Conservation (phyloP, 805 yeast genomes). For the Torulaspora gathmanii region DNA sequence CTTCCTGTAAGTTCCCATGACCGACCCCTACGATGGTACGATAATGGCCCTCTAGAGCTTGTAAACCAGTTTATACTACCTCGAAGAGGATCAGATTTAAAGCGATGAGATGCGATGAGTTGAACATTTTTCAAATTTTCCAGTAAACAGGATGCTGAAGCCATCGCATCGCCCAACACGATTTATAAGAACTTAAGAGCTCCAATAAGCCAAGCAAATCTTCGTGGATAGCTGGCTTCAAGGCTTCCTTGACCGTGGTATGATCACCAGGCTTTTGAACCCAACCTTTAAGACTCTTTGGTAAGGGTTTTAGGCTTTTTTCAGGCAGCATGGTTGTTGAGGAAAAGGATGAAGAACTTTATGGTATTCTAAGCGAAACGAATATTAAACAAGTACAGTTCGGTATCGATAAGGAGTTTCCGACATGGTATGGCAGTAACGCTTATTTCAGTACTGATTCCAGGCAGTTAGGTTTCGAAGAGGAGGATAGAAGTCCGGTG, state of each 20-base stretch:
- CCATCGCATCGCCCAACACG: conserved; percentile 14
- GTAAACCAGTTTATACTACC: not conserved
- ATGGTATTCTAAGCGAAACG: conserved; percentile 57
- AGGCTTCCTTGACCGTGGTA: not conserved
- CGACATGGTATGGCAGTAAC: conserved; percentile 85
- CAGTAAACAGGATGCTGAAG: not conserved
- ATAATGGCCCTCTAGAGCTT: not conserved
- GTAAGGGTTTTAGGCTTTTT: not conserved
- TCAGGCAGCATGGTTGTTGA: conserved; percentile 19
- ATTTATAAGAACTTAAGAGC: conserved; percentile 3
- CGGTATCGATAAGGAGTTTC: conserved; percentile 57
- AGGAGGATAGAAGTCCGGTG: conserved; percentile 3
- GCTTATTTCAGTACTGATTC: conserved; percentile 61
- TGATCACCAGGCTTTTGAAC: not conserved
- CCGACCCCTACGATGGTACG: not conserved
- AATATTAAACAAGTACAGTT: conserved; percentile 64
- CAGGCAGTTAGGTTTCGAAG: conserved; percentile 41
- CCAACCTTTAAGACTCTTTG: not conserved
- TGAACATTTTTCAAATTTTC: conserved; percentile 5
- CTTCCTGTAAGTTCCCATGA: conserved; percentile 77
- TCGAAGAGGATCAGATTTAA: too few relatives aligned
- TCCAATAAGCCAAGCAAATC: not conserved
- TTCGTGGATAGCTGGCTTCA: not conserved
- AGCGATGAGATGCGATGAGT: conserved; percentile 18
- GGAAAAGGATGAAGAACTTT: conserved; percentile 38